phyloP scores from a whole-genome alignment of 2,329 filamentous ascomycete species.

The Colletotrichum ledebouriae region DNA sequence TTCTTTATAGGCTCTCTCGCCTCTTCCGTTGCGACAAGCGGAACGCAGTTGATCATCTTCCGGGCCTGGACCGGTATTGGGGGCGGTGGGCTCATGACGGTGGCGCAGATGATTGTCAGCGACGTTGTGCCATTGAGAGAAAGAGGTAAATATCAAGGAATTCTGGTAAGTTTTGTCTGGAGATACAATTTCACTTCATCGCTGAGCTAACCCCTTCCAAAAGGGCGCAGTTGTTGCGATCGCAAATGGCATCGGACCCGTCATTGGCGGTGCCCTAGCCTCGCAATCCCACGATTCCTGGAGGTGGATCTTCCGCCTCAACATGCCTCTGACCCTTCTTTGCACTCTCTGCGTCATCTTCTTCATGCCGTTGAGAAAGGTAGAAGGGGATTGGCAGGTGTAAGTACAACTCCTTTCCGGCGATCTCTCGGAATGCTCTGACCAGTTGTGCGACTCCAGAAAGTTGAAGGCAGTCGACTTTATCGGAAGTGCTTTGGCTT shows the following conservation, averaged over 20 bases:
- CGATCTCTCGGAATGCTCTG: background rate
- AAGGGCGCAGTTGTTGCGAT: conserved; percentile 65
- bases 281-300: conserved; percentile 60
- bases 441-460: conserved; percentile 40
- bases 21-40: conserved; percentile 56
- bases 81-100: conserved; percentile 56
- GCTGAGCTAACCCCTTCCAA: background rate
- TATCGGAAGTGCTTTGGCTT: conserved; percentile 46
- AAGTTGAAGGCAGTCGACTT: conserved; percentile 67
- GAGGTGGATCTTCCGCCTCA: conserved; percentile 68
- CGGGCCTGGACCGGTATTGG: conserved; percentile 60
- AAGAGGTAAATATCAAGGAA: conserved; percentile 57
- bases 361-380: conserved; percentile 69
- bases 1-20: conserved; percentile 60
- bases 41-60: conserved; percentile 57
- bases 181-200: too few relatives aligned
- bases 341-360: conserved; percentile 63
- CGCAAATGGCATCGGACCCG: conserved; percentile 66
- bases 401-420: conserved; percentile 44
- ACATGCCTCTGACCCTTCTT: conserved; percentile 64
- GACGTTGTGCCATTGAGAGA: conserved; percentile 64
- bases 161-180: conserved; percentile 51
- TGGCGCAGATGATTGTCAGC: conserved; percentile 61
- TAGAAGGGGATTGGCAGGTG: conserved; percentile 64
- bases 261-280: conserved; percentile 66